Conservation (phyloP, 129 eudicot genomes). For the Calendula officinalis region DNA sequence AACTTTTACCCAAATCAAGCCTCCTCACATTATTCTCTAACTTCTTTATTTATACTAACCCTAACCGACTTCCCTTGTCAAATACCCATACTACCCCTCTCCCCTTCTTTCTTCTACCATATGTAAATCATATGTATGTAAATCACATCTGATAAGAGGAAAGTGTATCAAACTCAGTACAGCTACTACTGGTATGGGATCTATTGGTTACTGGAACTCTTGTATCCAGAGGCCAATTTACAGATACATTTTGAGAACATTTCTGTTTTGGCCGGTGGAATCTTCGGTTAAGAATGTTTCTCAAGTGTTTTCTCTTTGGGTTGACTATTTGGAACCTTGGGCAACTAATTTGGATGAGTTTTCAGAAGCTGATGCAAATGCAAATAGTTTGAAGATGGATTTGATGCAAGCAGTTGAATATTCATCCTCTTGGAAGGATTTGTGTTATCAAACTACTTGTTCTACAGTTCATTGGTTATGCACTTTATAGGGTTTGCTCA, state of each 20-base stretch:
- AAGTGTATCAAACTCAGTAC: too few relatives aligned
- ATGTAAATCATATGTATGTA: too few relatives aligned
- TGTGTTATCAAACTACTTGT: conserved; percentile 78
- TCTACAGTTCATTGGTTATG: conserved; percentile 90
- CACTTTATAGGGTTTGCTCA: conserved; percentile 95
- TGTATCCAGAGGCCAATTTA: conserved; percentile 84
- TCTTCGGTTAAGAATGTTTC: conserved; percentile 75
- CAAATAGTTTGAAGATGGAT: conserved; percentile 31
- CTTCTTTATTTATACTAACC: too few relatives aligned
- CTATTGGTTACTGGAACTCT: conserved; percentile 64
- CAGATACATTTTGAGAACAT: conserved; percentile 78
- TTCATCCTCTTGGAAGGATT: conserved; percentile 82
- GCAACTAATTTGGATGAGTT: conserved; percentile 55
- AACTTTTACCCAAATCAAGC: too few relatives aligned
- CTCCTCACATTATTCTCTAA: too few relatives aligned
- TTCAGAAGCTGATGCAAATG: conserved; percentile 41
- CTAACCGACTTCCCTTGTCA: too few relatives aligned
- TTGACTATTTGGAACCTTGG: conserved; percentile 84
- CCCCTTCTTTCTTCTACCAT: too few relatives aligned
- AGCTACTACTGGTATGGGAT: conserved; percentile 35
- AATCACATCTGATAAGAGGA: too few relatives aligned
- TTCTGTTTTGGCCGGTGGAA: conserved; percentile 81
- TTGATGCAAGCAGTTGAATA: conserved; percentile 40
- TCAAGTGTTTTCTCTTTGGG: conserved; percentile 82
- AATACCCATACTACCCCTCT: too few relatives aligned